A percentile compares a stretch with the other conserved stretches of the same genome.
phyloP scores from a whole-genome alignment of 73 alveolate genomes.

The Paramecium tetraurelia region DNA sequence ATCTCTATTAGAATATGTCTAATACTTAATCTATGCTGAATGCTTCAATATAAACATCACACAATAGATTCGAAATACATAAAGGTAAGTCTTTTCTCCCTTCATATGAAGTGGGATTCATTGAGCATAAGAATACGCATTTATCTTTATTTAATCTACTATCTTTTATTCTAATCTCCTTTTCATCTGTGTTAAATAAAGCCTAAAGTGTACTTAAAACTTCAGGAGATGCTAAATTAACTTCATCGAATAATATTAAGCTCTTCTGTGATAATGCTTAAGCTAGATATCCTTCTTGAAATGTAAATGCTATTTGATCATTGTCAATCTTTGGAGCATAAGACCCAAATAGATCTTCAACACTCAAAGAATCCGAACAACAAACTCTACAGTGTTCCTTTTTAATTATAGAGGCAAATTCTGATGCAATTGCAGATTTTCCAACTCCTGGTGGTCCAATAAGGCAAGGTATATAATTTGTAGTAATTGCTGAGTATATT shows the following conservation, averaged over 20 bases:
- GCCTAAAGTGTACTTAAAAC: not conserved
- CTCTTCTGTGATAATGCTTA: not conserved
- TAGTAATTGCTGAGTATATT: not conserved
- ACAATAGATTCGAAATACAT: not conserved
- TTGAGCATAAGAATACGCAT: not conserved
- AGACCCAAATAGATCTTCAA: not conserved
- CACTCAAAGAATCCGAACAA: not conserved
- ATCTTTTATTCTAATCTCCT: not conserved
- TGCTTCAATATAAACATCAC: not conserved
- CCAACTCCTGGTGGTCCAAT: not conserved
- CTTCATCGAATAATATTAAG: not conserved
- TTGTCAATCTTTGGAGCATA: not conserved
- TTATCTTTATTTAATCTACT: not conserved
- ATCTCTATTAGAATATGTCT: not conserved
- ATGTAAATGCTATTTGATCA: not conserved
- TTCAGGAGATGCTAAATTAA: not conserved
- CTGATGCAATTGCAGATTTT: not conserved
- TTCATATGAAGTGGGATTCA: not conserved
- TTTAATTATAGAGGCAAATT: not conserved
- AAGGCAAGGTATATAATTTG: not conserved
- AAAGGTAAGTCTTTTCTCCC: not conserved
- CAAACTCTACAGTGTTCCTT: not conserved
- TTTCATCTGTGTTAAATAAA: not conserved
- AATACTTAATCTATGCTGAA: not conserved
- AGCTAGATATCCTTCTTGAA: not conserved